Evolutionary conservation across 2,329 filamentous ascomycete species (phyloP).

Genomic region (Pseudopithomyces maydicus): DNA sequence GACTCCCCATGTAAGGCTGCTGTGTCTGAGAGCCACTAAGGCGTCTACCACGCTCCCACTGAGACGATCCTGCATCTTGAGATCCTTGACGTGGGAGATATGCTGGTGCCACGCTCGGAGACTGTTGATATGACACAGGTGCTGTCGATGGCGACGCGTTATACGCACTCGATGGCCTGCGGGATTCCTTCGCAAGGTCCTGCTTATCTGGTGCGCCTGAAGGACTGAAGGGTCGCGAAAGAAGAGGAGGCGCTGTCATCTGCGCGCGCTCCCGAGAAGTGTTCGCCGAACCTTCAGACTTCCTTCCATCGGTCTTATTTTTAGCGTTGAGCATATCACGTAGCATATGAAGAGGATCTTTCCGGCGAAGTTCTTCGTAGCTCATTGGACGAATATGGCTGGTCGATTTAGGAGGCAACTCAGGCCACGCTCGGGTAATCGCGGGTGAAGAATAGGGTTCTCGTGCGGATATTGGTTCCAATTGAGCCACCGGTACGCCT

Average conservation of each 20-base stretch:
- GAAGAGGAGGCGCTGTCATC: conserved; percentile 14
- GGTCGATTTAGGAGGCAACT: conserved; percentile 12
- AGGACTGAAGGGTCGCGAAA: conserved; percentile 15
- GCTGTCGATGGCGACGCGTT: conserved; percentile 23
- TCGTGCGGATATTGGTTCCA: not conserved
- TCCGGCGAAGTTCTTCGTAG: conserved; percentile 29
- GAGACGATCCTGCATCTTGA: conserved; percentile 27
- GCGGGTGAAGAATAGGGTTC: conserved; percentile 3
- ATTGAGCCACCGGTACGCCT: conserved; percentile 20
- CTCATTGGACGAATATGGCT: conserved; percentile 21
- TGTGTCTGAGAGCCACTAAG: conserved; percentile 33
- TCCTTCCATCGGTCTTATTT: conserved; percentile 12
- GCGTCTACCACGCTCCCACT: conserved; percentile 35
- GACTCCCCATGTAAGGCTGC: conserved; percentile 30
- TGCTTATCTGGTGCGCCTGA: conserved; percentile 21
- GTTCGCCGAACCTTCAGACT: not conserved
- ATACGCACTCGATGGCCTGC: conserved; percentile 29
- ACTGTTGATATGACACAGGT: conserved; percentile 17
- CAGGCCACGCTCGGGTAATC: not conserved
- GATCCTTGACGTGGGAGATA: conserved; percentile 31
- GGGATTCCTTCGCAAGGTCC: conserved; percentile 30
- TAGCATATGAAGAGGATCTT: conserved; percentile 29
- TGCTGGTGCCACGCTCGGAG: conserved; percentile 17
- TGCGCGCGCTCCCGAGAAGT: conserved; percentile 12
- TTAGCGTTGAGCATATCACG: conserved; percentile 33